phyloP scores from a whole-genome alignment of 371 early-diverging fungal species.

The Mucor ambiguus region DNA sequence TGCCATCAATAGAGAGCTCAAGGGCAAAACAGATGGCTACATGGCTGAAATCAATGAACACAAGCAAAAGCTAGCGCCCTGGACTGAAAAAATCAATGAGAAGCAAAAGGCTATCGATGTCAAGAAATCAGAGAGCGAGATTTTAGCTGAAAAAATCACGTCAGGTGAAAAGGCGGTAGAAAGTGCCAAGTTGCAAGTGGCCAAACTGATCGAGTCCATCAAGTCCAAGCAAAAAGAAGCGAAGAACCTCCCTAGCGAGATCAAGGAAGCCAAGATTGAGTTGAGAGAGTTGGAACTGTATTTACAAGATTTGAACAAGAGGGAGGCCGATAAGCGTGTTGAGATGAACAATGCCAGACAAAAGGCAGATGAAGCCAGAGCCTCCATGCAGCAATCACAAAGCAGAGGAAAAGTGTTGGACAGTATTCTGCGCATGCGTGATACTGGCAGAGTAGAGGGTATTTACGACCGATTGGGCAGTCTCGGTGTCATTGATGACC shows the following conservation, averaged over 20 bases:
- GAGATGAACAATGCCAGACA: conserved; percentile 52
- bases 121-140: conserved; percentile 74
- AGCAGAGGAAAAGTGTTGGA: conserved; percentile 77
- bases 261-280: conserved; percentile 49
- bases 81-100: conserved; percentile 76
- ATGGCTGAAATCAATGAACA: conserved; percentile 74
- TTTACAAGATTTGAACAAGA: conserved; percentile 25
- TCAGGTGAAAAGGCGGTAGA: conserved; percentile 57
- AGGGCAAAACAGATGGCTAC: conserved; percentile 81
- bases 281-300: conserved; percentile 54
- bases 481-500: conserved; percentile 93
- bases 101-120: conserved; percentile 78
- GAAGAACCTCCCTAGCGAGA: conserved; percentile 35
- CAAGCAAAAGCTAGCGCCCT: conserved; percentile 82
- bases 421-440: conserved; percentile 76
- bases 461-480: conserved; percentile 97
- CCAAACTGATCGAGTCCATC: conserved; percentile 22
- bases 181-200: conserved; percentile 66
- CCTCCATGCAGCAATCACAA: conserved; percentile 67
- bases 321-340: conserved; percentile 38
- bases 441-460: conserved; percentile 81
- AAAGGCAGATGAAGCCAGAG: conserved; percentile 69
- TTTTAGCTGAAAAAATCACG: conserved; percentile 65
- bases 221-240: conserved; percentile 32
- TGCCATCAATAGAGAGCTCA: conserved; percentile 75